A percentile compares a stretch with the other conserved stretches of the same genome.
These are phyloP conservation scores for Phytophthora macrochlamydospora DNA, from an alignment of 352 stramenopile genomes.

Conservation along the genomic window DNA sequence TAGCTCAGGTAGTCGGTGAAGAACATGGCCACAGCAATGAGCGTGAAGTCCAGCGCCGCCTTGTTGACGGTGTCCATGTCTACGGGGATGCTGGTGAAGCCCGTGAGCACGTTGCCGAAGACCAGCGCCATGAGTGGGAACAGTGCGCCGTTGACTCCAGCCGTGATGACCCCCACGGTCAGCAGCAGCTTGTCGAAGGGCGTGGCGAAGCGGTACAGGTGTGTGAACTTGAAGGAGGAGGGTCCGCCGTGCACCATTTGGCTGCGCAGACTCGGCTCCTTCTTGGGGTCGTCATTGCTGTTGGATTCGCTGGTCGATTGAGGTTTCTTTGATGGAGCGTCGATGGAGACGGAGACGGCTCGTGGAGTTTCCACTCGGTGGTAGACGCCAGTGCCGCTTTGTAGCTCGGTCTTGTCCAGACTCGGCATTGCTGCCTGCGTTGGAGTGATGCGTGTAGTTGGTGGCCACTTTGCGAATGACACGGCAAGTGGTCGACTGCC, in stretches of 20 bases:
- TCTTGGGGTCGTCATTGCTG: slow-evolving; percentile 16
- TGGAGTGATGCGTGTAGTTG: neutral
- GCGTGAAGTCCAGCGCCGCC: slow-evolving; percentile 29
- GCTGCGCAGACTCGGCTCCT: slow-evolving; percentile 20
- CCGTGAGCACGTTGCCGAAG: slow-evolving; percentile 40
- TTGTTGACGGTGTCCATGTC: slow-evolving; percentile 33
- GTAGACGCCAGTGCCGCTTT: slow-evolving; percentile 3
- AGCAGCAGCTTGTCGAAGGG: slow-evolving; percentile 38
- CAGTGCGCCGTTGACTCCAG: slow-evolving; percentile 36
- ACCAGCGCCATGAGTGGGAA: slow-evolving; percentile 52
- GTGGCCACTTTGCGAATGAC: slow-evolving; percentile 8
- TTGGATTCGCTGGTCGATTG: neutral
- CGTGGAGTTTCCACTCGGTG: slow-evolving; percentile 19
- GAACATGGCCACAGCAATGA: slow-evolving; percentile 45
- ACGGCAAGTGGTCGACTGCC: neutral
- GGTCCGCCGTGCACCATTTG: slow-evolving; percentile 26
- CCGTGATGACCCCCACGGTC: slow-evolving; percentile 20
- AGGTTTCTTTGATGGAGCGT: neutral
- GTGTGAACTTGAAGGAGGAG: slow-evolving; percentile 33
- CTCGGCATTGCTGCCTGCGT: neutral
- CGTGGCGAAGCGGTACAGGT: slow-evolving; percentile 49
- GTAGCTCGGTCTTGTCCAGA: slow-evolving; percentile 13
- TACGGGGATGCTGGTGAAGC: slow-evolving; percentile 30
- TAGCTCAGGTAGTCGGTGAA: slow-evolving; percentile 41
- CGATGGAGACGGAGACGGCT: slow-evolving; percentile 9